A percentile compares a stretch with the other conserved stretches of the same genome.
phyloP scores from a whole-genome alignment of 176 grass and related monocot species.

The Metroxylon sagu region DNA sequence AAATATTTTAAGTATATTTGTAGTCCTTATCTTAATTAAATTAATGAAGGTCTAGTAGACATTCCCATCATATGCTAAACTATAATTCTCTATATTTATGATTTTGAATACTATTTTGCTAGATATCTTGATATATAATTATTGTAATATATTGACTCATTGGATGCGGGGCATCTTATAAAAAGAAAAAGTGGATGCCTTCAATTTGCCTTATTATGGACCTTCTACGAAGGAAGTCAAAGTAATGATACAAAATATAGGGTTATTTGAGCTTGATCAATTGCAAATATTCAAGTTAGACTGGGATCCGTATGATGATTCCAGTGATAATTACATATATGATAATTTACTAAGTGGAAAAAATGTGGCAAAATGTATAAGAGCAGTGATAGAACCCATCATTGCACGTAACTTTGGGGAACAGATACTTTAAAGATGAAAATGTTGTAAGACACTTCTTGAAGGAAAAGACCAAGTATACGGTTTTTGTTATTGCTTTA shows the following conservation, averaged over 20 bases:
- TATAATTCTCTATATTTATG: too few species aligned
- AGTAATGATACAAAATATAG: slow-evolving; percentile 13
- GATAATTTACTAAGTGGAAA: slow-evolving; percentile 28
- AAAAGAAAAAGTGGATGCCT: slow-evolving; percentile 2
- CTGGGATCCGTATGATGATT: slow-evolving; percentile 39
- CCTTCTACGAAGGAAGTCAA: slow-evolving; percentile 54
- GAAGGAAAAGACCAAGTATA: slow-evolving; percentile 35
- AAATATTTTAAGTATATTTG: too few species aligned
- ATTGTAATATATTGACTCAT: neutral
- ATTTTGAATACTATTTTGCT: too few species aligned
- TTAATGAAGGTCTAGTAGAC: too few species aligned
- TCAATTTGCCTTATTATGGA: slow-evolving; percentile 45
- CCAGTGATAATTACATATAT: neutral
- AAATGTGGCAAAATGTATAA: slow-evolving; percentile 26
- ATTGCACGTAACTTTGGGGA: slow-evolving; percentile 17
- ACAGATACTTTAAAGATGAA: neutral
- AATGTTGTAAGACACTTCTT: slow-evolving; percentile 7
- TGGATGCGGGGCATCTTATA: neutral
- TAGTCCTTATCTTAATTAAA: too few species aligned
- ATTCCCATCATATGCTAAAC: too few species aligned
- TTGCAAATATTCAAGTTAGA: slow-evolving; percentile 38
- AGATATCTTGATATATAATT: neutral
- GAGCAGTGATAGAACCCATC: slow-evolving; percentile 26
- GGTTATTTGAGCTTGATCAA: slow-evolving; percentile 35
- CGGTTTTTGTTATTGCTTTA: slow-evolving; percentile 33